These are phyloP conservation scores for Butyriboletus loyo DNA, from an alignment of 768 basidiomycete species.

Conservation along the genomic window DNA sequence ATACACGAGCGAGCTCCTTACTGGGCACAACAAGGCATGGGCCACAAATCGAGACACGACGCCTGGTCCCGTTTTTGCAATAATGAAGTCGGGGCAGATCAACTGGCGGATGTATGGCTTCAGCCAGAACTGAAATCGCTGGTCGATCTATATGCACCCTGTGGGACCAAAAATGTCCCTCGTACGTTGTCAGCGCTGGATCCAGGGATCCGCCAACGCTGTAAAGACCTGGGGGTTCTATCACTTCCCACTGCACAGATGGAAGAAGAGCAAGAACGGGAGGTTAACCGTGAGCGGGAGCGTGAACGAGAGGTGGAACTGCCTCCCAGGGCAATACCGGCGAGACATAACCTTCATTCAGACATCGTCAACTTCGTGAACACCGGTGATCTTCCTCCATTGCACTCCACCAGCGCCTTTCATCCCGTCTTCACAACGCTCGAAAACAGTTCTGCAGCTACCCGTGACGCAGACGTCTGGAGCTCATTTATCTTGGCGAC, in stretches of 20 bases:
- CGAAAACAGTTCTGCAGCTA: background rate
- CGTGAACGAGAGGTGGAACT: conserved; percentile 37
- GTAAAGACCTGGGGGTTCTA: conserved; percentile 10
- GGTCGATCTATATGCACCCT: conserved; percentile 31
- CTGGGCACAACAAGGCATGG: too few relatives aligned
- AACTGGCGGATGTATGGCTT: too few relatives aligned
- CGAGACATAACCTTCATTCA: conserved; percentile 12
- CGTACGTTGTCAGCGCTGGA: background rate
- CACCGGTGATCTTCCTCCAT: conserved; percentile 22
- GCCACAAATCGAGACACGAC: too few relatives aligned
- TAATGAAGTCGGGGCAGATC: too few relatives aligned
- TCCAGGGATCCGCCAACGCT: conserved; percentile 4
- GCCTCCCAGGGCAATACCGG: conserved; percentile 26
- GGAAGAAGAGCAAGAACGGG: conserved; percentile 27
- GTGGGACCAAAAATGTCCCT: background rate
- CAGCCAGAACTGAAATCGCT: conserved; percentile 35
- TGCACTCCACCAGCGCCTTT: conserved; percentile 15
- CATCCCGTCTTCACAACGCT: conserved; percentile 10
- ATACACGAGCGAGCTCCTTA: too few relatives aligned
- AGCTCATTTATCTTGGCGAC: too few relatives aligned
- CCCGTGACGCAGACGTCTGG: too few relatives aligned
- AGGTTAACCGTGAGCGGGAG: conserved; percentile 44
- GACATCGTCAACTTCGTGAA: conserved; percentile 18
- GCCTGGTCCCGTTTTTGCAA: too few relatives aligned
- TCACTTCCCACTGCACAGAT: conserved; percentile 16